These are phyloP conservation scores for Rhodotorula kratochvilovae DNA, from an alignment of 768 basidiomycete species.

Conservation along the genomic window DNA sequence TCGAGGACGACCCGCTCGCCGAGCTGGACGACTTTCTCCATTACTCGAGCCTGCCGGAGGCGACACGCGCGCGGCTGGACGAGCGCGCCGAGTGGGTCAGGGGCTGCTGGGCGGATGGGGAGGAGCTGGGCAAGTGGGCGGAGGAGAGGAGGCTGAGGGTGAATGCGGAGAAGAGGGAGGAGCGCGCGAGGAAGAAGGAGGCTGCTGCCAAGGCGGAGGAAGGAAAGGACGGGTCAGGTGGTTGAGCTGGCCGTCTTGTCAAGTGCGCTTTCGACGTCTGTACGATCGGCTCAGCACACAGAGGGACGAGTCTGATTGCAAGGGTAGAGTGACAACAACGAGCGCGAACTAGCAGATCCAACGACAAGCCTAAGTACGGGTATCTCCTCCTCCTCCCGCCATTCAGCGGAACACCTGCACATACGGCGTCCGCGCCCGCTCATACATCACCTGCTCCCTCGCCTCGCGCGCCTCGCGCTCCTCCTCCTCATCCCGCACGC, in stretches of 20 bases:
- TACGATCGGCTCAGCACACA: too few relatives aligned
- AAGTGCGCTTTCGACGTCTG: too few relatives aligned
- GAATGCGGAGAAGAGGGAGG: neutral
- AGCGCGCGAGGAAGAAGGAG: neutral
- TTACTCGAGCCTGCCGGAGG: neutral
- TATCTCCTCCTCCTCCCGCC: neutral
- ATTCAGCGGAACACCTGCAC: neutral
- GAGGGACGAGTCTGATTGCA: neutral
- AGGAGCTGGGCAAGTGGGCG: neutral
- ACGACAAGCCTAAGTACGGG: neutral
- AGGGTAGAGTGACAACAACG: neutral
- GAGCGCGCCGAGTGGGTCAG: slow-evolving; percentile 22
- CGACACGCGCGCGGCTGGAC: neutral
- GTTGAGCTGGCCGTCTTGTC: too few relatives aligned
- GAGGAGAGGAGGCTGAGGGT: neutral
- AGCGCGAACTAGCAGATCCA: neutral
- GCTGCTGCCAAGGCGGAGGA: too few relatives aligned
- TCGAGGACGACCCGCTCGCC: slow-evolving; percentile 17
- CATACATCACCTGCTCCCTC: neutral
- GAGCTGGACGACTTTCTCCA: slow-evolving; percentile 30
- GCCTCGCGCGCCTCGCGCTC: slow-evolving; percentile 9
- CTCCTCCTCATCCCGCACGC: neutral
- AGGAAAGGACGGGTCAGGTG: too few relatives aligned
- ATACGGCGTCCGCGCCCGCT: slow-evolving; percentile 1
- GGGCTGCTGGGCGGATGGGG: slow-evolving; percentile 6